Evolutionary conservation across 345 rosid genomes (phyloP), one percentile per base, ranked within the genome.

Genomic region (Fremontodendron californicum): DNA sequence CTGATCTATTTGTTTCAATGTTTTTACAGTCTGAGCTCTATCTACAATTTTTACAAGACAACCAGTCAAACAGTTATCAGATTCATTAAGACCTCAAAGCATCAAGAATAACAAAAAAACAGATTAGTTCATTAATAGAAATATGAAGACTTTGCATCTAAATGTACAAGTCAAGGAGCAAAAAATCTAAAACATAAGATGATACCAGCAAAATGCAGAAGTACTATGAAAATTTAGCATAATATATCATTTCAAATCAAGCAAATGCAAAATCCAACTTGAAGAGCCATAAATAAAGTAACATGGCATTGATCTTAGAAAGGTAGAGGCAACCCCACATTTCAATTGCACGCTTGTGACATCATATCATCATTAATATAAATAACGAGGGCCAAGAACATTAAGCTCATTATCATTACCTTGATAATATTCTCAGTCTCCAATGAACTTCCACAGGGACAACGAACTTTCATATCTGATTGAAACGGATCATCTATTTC

Each of bases 371-470:
- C 2, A 40, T 40, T 29, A 48, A 46, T 52, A 75, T 18, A 9
- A 43, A 55, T 48, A 21, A 69, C 25, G 16, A 27, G 6, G 21
- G n/a, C 39, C 27, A 75, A 77, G 27, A 51, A 46, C 54, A 80
- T 37, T 66, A 77, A 60, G 13, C 52, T 33, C 71, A 10, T 54
- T 63, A 18, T 21, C 37, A 74, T 57, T 65, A 91, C 99, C 99
- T 82, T 82, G 83, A 95, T 86, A 90, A 90, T 90, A 68, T n/a
- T n/a, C n/a, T n/a, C n/a, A n/a, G n/a, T n/a, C n/a, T n/a, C n/a
- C n/a, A n/a, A n/a, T n/a, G n/a, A 79, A 80, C 85, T 95, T 82
- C 97, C 97, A 88, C 99, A 95, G 15, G 90, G 91, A 83, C 99
- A 95, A 74, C 96, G 88, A 84, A 93, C 90, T 86, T 89, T 93